Percentiles rank a stretch among this genome's conserved stretches.
These are phyloP conservation scores for Phytopythium ostracodes DNA, from an alignment of 352 stramenopile species.

Conservation along the genomic window DNA sequence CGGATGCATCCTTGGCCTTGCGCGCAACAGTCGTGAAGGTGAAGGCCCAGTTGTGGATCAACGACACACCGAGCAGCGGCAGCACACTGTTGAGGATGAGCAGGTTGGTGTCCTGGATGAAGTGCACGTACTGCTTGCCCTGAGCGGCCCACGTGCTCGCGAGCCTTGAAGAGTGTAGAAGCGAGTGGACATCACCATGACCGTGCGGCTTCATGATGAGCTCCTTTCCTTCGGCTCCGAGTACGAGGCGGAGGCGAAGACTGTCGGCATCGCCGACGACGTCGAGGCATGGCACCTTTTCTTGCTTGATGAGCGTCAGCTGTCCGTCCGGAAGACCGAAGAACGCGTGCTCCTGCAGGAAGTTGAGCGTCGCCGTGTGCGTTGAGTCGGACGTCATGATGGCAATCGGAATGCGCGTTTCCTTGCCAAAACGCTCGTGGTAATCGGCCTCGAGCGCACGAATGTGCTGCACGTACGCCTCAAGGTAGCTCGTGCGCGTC, in stretches of 20 bases:
- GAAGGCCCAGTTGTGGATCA: constrained; percentile 86
- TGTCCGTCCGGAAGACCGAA: constrained; percentile 93
- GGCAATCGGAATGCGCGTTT: constrained; percentile 84
- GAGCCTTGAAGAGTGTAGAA: constrained; percentile 83
- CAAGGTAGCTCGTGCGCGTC: constrained; percentile 89
- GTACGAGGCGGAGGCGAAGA: constrained; percentile 65
- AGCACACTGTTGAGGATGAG: constrained; percentile 92
- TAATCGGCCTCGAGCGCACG: constrained; percentile 79
- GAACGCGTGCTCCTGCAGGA: constrained; percentile 90
- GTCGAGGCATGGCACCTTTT: constrained; percentile 92
- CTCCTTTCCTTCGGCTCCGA: constrained; percentile 18
- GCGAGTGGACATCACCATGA: constrained; percentile 97
- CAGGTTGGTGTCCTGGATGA: constrained; percentile 95
- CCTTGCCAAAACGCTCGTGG: constrained; percentile 5
- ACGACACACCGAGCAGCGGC: constrained; percentile 85
- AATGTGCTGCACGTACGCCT: constrained; percentile 94
- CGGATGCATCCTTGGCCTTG: constrained; percentile 91
- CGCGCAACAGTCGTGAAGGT: constrained; percentile 92
- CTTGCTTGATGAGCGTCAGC: constrained; percentile 96
- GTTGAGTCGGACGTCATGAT: constrained; percentile 99
- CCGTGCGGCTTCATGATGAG: constrained; percentile 96
- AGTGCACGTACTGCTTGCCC: constrained; percentile 94
- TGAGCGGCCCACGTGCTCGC: constrained; percentile 59
- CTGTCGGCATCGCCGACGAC: constrained; percentile 33
- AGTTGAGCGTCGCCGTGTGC: constrained; percentile 81